phyloP scores from a whole-genome alignment of 352 stramenopile genomes.

The Aphanomyces cochlioides region DNA sequence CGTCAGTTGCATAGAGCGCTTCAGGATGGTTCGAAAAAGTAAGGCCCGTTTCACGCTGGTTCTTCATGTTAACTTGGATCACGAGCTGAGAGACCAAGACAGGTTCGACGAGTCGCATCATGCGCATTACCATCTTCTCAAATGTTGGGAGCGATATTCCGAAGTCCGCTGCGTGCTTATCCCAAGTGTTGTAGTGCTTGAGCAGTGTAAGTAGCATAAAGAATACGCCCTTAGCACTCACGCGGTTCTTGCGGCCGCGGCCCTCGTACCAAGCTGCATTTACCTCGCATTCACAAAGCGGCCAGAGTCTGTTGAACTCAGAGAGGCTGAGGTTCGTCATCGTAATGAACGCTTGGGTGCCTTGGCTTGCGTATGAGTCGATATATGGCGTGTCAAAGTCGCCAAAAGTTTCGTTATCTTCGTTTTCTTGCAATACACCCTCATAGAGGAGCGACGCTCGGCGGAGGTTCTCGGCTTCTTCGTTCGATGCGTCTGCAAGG shows the following conservation, averaged over 20 bases:
- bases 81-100: background rate
- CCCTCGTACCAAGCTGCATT: background rate
- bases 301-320: background rate
- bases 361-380: background rate
- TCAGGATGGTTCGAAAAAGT: background rate
- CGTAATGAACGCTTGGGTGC: background rate
- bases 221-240: background rate
- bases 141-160: background rate
- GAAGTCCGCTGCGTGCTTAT: background rate
- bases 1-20: background rate
- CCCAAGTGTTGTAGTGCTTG: slow-evolving; percentile 2
- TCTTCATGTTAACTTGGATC: background rate
- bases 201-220: background rate
- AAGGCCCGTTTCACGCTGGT: background rate
- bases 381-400: background rate
- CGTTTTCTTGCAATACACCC: no score
- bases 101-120: background rate
- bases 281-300: background rate
- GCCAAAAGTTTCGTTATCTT: no score
- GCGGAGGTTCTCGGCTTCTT: no score
- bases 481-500: no score
- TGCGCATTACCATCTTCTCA: background rate
- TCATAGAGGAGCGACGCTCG: no score
- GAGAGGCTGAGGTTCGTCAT: background rate
- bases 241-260: background rate